Conservation (phyloP, 192 early-diverging fungal genomes). For the Podila verticillata region DNA sequence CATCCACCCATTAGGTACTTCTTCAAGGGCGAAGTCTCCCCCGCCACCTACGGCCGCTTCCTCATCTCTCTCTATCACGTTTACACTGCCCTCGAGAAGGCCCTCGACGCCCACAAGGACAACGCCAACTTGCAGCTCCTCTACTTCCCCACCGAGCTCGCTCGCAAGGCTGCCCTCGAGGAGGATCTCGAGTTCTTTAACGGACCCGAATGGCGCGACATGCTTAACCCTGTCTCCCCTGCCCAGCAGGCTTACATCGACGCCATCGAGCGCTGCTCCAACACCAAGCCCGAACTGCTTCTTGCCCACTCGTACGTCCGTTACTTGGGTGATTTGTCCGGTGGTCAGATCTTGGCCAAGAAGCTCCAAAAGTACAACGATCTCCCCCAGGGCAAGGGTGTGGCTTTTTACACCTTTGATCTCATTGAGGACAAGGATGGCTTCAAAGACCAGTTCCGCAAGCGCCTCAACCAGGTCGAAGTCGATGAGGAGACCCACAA, state of each 20-base stretch:
- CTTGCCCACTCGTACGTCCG: conserved; percentile 64
- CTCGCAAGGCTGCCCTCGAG: conserved; percentile 44
- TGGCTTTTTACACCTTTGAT: conserved; percentile 59
- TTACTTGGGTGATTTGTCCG: conserved; percentile 65
- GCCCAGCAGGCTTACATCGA: conserved; percentile 58
- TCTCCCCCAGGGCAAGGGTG: conserved; percentile 47
- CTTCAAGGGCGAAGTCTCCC: conserved; percentile 57
- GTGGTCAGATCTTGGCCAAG: conserved; percentile 61
- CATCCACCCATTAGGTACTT: conserved; percentile 44
- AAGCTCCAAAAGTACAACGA: conserved; percentile 55
- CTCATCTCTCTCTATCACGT: conserved; percentile 59
- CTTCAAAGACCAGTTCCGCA: conserved; percentile 66
- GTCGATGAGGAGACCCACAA: conserved; percentile 31
- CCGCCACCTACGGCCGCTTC: conserved; percentile 53
- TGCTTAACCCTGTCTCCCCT: conserved; percentile 47
- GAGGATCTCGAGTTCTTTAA: conserved; percentile 60
- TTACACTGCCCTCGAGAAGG: conserved; percentile 58
- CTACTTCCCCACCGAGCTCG: conserved; percentile 62
- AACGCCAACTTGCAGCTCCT: conserved; percentile 54
- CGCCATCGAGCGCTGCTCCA: conserved; percentile 49
- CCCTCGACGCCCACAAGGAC: conserved; percentile 54
- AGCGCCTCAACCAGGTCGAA: conserved; percentile 54
- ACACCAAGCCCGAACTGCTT: conserved; percentile 53
- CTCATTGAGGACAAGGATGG: conserved; percentile 50
- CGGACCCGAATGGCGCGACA: conserved; percentile 36